Percentiles rank a stretch among this genome's conserved stretches.
phyloP scores from a whole-genome alignment of 768 basidiomycete genomes.

The Boletus tylopilopsis region DNA sequence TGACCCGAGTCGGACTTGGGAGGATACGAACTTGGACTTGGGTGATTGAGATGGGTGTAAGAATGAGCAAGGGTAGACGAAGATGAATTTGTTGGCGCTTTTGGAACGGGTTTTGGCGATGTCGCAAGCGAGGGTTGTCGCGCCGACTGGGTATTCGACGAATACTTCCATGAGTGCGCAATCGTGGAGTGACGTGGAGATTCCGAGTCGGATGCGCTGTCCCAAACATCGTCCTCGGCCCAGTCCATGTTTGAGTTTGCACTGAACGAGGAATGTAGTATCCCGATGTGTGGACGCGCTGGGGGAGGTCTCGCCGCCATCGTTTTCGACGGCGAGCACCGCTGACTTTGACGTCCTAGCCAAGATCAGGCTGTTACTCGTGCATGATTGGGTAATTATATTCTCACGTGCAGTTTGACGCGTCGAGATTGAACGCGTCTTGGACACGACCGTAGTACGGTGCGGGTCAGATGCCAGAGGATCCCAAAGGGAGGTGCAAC shows the following conservation, averaged over 20 bases:
- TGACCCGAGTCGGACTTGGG: conserved; percentile 43
- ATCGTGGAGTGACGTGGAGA: conserved; percentile 55
- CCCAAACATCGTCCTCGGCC: conserved; percentile 89
- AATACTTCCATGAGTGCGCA: conserved; percentile 42
- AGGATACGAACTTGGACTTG: conserved; percentile 74
- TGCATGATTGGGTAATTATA: too few species aligned
- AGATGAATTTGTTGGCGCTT: conserved; percentile 44
- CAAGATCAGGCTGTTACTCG: too few species aligned
- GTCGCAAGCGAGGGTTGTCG: conserved; percentile 33
- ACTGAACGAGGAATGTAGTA: conserved; percentile 50
- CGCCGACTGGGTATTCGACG: conserved; percentile 20
- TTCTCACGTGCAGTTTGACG: too few species aligned
- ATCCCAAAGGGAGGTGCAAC: conserved; percentile 25
- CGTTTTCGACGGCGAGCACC: conserved; percentile 22
- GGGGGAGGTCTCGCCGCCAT: conserved; percentile 65
- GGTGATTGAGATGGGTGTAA: conserved; percentile 75
- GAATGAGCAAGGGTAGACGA: conserved; percentile 72
- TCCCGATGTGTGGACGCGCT: conserved; percentile 67
- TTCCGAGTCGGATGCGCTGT: conserved; percentile 77
- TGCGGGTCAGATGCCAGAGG: too few species aligned
- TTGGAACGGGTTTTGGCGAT: conserved; percentile 56
- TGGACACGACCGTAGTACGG: too few species aligned
- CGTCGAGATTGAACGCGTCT: too few species aligned
- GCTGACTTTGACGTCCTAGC: not conserved
- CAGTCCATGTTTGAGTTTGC: conserved; percentile 55